Evolutionary conservation across 2,329 filamentous ascomycete species (phyloP), one percentile per base, ranked within the genome.

Genomic region (Pyrenophora graminea): DNA sequence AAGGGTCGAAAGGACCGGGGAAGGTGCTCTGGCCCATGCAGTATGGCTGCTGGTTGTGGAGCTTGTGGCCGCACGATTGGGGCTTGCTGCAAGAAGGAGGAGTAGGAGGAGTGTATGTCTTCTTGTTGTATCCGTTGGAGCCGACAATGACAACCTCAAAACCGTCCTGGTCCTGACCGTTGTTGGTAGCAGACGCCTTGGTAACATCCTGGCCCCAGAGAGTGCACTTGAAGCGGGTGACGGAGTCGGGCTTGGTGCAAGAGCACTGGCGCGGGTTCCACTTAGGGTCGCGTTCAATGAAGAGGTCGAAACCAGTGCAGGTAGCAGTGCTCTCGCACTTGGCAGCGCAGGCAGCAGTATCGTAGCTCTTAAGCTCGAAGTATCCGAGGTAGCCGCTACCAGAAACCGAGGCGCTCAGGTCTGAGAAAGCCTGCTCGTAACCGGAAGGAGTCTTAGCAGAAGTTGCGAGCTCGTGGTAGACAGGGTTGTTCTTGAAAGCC

Each of bases 61-160:
- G 51, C 53, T 62, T 58, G 12, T 41, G 32, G 27, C 54, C 57
- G 53, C 62, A 65, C 51, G 56, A 37, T 49, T 63, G 56, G 51
- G 62, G 62, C 53, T 58, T 61, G 48, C 49, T 59, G 56, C 53
- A 61, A 44, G 43, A 54, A 48, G 62, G 61, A 50, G 55, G 57
- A 43, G 56, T 52, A 21, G 59, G 53, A 54, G 62, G 61, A 45
- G 40, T 53, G 49, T 54, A 53, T 19, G 51, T 48, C 17, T 31
- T 39, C 57, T 67, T 68, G 59, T 67, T 59, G 55, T 71, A 70
- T 25, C 69, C 68, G 52, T 72, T 71, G 39, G 59, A 65, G 5
- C 56, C 68, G 23, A 62, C 68, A 41, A 71, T 68, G 48, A 69
- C 57, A 32, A 70, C 64, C 30, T 67, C 49, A 53, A 69, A 70